Base-by-base conservation (phyloP, 2,329 filamentous ascomycete genomes). In the Diaporthe sp. region DNA sequence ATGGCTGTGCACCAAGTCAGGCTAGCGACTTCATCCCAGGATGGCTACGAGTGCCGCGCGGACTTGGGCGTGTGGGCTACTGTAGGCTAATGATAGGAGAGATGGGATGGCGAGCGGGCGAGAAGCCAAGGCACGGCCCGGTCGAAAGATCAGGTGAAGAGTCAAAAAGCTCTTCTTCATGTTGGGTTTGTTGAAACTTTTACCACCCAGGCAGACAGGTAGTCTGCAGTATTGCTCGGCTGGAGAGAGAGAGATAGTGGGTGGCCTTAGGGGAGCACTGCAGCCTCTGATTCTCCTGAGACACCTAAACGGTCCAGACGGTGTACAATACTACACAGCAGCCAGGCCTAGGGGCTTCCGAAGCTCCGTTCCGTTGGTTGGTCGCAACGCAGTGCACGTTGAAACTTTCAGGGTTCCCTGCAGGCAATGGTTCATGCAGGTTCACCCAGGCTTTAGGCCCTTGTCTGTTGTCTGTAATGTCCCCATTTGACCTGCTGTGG, bases 381-480 rank as follows among this genome's bases (percentile, higher is more conserved):
- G 58, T 39, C 22, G 31, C 12, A 53, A 25, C 47, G 37, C n/a
- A 15, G 61, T 25, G 42, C 42, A 47, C 42, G 8, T 49, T 12
- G 61, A 65, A 65, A 47, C 61, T 65, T 47, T 44, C 42, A 47
- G 60, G 60, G 42, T 44, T 28, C 20, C 44, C 44, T 67, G 63
- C 44, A 25, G 44, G 44, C 44, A 10, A 51, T 51, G 63, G 63
- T 67, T 68, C 63, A 68, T 53, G 63, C 63, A 68, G 47, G 57
- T 39, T 13, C 9, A 60, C 17, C 58, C 58, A 28, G 31, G 57
- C 31, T 37, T 22, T 37, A 9, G 55, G 55, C 31, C 49, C 49
- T 25, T 51, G 49, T 57, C 53, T 31, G 53, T 20, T 37, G 53
- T 57, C 25, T 57, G 28, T 22, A 34, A n/a, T 20, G 17, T 58